Evolutionary conservation across 2,329 filamentous ascomycete genomes (phyloP).

Genomic region (Tolypocladium paradoxum): DNA sequence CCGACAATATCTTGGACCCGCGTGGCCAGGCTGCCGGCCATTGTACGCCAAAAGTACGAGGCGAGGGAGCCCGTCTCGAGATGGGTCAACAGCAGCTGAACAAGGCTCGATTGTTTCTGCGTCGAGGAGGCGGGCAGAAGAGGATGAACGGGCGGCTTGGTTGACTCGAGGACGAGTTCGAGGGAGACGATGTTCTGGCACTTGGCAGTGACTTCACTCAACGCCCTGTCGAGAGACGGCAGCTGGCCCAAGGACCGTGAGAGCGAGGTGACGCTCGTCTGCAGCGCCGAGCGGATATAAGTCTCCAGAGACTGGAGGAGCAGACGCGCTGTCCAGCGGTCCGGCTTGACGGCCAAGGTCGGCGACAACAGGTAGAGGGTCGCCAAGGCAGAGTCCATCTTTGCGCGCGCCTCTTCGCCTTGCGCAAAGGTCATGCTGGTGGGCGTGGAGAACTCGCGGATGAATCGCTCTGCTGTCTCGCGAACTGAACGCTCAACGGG

Average conservation of each 20-base stretch:
- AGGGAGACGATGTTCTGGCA: slow-evolving; percentile 90
- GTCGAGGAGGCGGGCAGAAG: slow-evolving; percentile 36
- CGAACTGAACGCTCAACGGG: slow-evolving; percentile 67
- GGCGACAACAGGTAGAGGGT: slow-evolving; percentile 77
- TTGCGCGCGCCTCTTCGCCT: slow-evolving; percentile 63
- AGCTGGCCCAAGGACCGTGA: slow-evolving; percentile 68
- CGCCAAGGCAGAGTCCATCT: slow-evolving; percentile 62
- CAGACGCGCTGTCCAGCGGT: slow-evolving; percentile 54
- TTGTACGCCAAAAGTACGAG: slow-evolving; percentile 86
- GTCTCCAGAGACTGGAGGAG: slow-evolving; percentile 68
- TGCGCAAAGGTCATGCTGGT: slow-evolving; percentile 47
- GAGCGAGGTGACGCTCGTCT: slow-evolving; percentile 65
- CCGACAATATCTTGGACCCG: slow-evolving; percentile 77
- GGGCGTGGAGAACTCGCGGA: slow-evolving; percentile 71
- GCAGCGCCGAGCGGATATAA: slow-evolving; percentile 72
- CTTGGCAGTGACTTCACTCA: slow-evolving; percentile 69
- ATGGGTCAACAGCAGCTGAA: slow-evolving; percentile 62
- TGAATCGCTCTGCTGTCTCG: slow-evolving; percentile 62
- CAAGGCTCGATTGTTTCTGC: slow-evolving; percentile 37
- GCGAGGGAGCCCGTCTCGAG: slow-evolving; percentile 81
- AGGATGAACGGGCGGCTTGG: slow-evolving; percentile 59
- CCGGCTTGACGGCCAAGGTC: slow-evolving; percentile 37
- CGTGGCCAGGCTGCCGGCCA: slow-evolving; percentile 66
- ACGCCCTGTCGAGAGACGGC: slow-evolving; percentile 68
- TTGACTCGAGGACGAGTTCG: slow-evolving; percentile 62